A percentile compares a stretch with the other conserved stretches of the same genome.
Conservation (phyloP, 169 alveolate species). For the Cryptosporidium sp. region DNA sequence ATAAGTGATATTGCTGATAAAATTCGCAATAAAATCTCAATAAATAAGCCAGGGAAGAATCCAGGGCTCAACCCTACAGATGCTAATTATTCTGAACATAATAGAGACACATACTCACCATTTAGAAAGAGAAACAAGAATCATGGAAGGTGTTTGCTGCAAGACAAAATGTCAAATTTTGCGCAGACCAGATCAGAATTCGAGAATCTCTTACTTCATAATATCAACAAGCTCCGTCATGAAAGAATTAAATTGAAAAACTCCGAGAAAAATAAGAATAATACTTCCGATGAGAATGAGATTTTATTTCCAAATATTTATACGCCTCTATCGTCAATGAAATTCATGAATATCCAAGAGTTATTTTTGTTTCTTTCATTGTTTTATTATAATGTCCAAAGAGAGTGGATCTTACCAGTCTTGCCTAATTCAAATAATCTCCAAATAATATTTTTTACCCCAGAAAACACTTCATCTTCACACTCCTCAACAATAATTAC, state of each 20-base stretch:
- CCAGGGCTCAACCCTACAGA: not conserved
- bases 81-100: not conserved
- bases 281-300: not conserved
- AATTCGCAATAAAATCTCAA: slow-evolving; percentile 26
- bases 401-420: not conserved
- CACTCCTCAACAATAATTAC: slow-evolving; percentile 16
- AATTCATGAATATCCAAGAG: slow-evolving; percentile 30
- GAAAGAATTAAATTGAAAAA: slow-evolving; percentile 23
- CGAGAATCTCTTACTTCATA: not conserved
- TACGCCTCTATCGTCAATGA: slow-evolving; percentile 44
- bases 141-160: not conserved
- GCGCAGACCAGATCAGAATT: not conserved
- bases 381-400: not conserved
- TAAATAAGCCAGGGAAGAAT: not conserved
- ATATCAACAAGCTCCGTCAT: slow-evolving; percentile 36
- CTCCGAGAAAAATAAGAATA: not conserved
- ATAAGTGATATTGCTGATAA: slow-evolving; percentile 39
- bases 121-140: slow-evolving; percentile 21
- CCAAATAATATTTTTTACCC: slow-evolving; percentile 5
- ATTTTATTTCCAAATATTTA: slow-evolving; percentile 35
- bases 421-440: not conserved
- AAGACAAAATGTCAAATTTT: slow-evolving; percentile 10
- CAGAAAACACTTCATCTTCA: not conserved
- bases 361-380: slow-evolving; percentile 22
- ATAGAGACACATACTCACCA: slow-evolving; percentile 12